Base-by-base conservation (phyloP, 371 early-diverging fungal genomes). In the Apophysomyces sp. region DNA sequence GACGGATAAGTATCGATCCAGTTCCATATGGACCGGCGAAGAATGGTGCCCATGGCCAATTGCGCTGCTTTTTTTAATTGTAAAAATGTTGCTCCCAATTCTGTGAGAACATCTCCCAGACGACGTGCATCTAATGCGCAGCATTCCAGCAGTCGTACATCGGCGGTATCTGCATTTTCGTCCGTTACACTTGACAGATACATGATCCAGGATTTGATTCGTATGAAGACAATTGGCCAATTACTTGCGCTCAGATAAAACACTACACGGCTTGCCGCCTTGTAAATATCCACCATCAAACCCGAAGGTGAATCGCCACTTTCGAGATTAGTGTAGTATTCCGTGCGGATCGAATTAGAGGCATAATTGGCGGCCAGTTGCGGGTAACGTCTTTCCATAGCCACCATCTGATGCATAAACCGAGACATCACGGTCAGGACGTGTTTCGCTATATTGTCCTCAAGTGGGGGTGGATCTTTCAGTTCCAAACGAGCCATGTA, bases 1-100 rank as follows among this genome's bases (percentile, higher is more conserved):
- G 80, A 66, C 0, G 91, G 89, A 60, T 86, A 89, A 1, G 83
- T 80, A 61, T 90, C 91, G 39, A 94, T 92, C 92, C 92, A 94
- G 64, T 89, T 89, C 92, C 92, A 94, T 57, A 94, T 92, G 4
- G 89, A 84, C 16, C 84, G 82, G 56, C 89, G 82, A 15, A 91
- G 72, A 26, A 86, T 81, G 3, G 84, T 76, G 2, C 90, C 87
- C 62, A 88, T 74, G 8, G 78, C 68, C 8, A 82, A 74, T 61
- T 89, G 91, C 0, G 88, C 82, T 0, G 86, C 62, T 27, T 86
- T 84, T 51, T 86, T 81, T 32, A 92, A 78, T 34, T 84, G 81
- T 52, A 83, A 69, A 44, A 52, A 59, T 2, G 32, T 15, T 31
- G n/a, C 7, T 55, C 54, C 62, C 55, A 58, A 0, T 44, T 52